Conservation (phyloP, 2,329 filamentous ascomycete species). For the Colletotrichum magnum region DNA sequence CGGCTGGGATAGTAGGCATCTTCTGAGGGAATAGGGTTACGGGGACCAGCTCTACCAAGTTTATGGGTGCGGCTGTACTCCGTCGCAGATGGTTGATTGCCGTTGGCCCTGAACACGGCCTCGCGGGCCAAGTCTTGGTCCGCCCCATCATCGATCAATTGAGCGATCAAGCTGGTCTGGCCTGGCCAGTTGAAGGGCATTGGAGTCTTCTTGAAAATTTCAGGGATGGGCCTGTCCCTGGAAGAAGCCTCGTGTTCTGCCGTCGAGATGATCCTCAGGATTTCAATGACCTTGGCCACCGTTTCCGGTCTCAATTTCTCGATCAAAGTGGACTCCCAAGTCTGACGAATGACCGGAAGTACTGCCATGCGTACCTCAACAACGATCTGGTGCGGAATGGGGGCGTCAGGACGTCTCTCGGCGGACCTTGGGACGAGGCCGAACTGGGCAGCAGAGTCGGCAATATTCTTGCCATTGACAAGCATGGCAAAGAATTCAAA, state of each 20-base stretch:
- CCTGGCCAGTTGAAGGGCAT: conserved; percentile 62
- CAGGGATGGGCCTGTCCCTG: conserved; percentile 45
- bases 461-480: conserved; percentile 82
- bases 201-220: conserved; percentile 60
- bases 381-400: conserved; percentile 79
- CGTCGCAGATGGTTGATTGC: conserved; percentile 69
- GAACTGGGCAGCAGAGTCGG: conserved; percentile 78
- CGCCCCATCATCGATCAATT: conserved; percentile 62
- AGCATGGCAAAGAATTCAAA: conserved; percentile 85
- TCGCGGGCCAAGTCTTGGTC: conserved; percentile 79
- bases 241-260: conserved; percentile 79
- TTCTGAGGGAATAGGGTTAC: conserved; percentile 76
- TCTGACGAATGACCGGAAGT: conserved; percentile 79
- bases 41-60: conserved; percentile 69
- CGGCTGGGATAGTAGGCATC: conserved; percentile 62
- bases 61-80: conserved; percentile 82
- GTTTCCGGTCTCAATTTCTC: conserved; percentile 85
- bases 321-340: conserved; percentile 89
- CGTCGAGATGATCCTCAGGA: conserved; percentile 82
- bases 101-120: conserved; percentile 86
- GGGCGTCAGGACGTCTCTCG: conserved; percentile 58
- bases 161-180: conserved; percentile 31
- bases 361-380: conserved; percentile 88
- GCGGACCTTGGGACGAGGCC: conserved; percentile 56
- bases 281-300: conserved; percentile 84